Evolutionary conservation across 2,329 filamentous ascomycete species (phyloP), one percentile per base, ranked within the genome.

Genomic region (Didymellaceae sp.): DNA sequence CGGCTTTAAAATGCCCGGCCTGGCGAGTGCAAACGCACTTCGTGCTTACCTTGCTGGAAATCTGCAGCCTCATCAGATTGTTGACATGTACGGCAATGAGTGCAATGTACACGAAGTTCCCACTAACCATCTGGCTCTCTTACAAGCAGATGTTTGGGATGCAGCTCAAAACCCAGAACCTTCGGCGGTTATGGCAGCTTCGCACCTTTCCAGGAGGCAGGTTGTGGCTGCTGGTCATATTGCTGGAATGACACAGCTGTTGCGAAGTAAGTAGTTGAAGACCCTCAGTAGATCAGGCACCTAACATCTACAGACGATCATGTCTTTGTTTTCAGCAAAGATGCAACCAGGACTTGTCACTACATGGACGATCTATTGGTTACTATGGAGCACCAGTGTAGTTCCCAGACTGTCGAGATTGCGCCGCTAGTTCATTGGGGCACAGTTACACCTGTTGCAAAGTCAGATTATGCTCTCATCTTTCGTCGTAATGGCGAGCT

Each of bases 361-460:
- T 51, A 41, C 10, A 5, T 21, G 16, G n/a, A 34, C 5, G 37
- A 25, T 8, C 4, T 22, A 4, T 37, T 22, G 3, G 16, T 5
- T 13, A 32, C 20, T 1, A 2, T 11, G 13, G 3, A 16, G 8
- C 42, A 20, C 10, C 4, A 11, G 6, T 52, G 42, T 14, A 16
- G 22, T 1, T 38, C 48, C 2, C 16, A 13, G 7, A 30, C 18
- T 8, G 11, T 52, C 21, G 28, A 14, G 7, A n/a, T 52, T 7
- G 48, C 46, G 26, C 38, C 48, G 21, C 32, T 52, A 2, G 21
- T 52, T 7, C 37, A 52, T n/a, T 52, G 48, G 48, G 48, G 48
- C 5, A 52, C 48, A 14, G 20, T 46, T 20, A 38, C 20, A 1
- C 42, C 37, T 11, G 42, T 20, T 1, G 21, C 10, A 5, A 18